Base-by-base conservation (phyloP, 805 yeast genomes). In the Tetrapisispora namnaoensis region DNA sequence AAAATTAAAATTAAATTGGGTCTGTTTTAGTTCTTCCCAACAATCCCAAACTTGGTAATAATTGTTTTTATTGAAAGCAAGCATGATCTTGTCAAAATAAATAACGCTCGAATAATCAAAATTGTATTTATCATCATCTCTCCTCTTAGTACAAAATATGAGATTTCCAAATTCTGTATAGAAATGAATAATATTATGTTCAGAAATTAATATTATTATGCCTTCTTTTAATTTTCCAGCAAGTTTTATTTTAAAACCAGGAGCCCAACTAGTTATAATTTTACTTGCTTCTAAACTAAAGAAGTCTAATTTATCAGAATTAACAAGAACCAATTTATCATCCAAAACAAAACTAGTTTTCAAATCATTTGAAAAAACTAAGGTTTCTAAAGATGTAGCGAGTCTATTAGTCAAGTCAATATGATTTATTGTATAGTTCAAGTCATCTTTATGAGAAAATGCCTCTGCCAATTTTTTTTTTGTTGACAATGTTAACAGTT, bases 161-260 rank as follows among this genome's bases (percentile, higher is more conserved):
- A 51, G 43, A 42, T 65, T 65, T 4, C 69, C 69, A 47, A 53
- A 56, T 28, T 51, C 53, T 4, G 67, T 53, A 35, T 53, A 53
- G 34, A 65, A 46, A 37, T 57, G 54, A 5, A 65, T 35, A 16
- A 42, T 41, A 30, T 63, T 64, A 7, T 50, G 44, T 7, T 55
- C 44, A 4, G 62, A 57, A 20, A 65, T 48, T n/a, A 65, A 18
- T 3, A 59, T 18, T 8, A 61, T 34, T 1, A 54, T 39, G 20
- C 56, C 55, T 30, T 57, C 46, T 21, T 54, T 57, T 8, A 63
- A 13, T 16, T 41, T 46, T 1, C 55, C 55, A 27, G 62, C 58
- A n/a, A 53, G n/a, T 49, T 55, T 57, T 2, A 59, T 52, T 5
- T 49, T 40, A 14, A 51, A 44, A 14, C 57, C 53, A 1, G 53